These are phyloP conservation scores for Phytophthora idaei DNA, from an alignment of 352 stramenopile genomes.

Conservation along the genomic window DNA sequence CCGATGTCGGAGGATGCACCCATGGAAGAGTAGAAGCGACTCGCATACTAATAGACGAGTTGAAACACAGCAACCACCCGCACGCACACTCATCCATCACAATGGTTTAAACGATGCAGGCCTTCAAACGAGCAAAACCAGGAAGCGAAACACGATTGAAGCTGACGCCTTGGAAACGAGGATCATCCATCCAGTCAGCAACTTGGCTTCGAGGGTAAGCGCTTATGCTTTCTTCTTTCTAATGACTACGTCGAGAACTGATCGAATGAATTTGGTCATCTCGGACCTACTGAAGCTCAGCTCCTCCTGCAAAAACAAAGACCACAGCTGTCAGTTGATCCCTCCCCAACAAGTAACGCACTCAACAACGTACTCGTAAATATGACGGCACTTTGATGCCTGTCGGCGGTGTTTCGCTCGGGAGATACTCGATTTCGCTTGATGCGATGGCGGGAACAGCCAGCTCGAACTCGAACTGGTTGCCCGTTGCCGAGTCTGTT, in stretches of 20 bases:
- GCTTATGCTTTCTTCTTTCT: conserved; percentile 62
- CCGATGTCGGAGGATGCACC: conserved; percentile 12
- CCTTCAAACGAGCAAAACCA: conserved; percentile 13
- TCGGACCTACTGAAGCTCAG: conserved; percentile 81
- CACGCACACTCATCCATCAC: conserved; percentile 1
- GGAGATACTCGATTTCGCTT: conserved; percentile 86
- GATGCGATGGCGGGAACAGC: conserved; percentile 60
- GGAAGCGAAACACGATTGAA: conserved; percentile 17
- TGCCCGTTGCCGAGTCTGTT: conserved; percentile 67
- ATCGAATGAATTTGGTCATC: conserved; percentile 87
- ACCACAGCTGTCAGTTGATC: background rate
- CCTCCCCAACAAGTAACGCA: background rate
- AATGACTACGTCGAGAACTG: conserved; percentile 82
- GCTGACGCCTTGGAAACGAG: background rate
- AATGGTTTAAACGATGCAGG: background rate
- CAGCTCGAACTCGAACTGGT: conserved; percentile 80
- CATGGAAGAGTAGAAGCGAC: conserved; percentile 34
- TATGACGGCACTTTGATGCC: conserved; percentile 72
- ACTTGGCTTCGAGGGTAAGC: conserved; percentile 13
- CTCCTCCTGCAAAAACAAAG: conserved; percentile 57
- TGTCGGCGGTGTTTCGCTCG: conserved; percentile 57
- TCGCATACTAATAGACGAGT: conserved; percentile 15
- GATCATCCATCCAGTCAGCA: conserved; percentile 1
- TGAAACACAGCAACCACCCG: conserved; percentile 3
- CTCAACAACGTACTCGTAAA: conserved; percentile 56